phyloP scores from a whole-genome alignment of 495 filamentous ascomycete species.

The Hyaloscypha hepaticicola region DNA sequence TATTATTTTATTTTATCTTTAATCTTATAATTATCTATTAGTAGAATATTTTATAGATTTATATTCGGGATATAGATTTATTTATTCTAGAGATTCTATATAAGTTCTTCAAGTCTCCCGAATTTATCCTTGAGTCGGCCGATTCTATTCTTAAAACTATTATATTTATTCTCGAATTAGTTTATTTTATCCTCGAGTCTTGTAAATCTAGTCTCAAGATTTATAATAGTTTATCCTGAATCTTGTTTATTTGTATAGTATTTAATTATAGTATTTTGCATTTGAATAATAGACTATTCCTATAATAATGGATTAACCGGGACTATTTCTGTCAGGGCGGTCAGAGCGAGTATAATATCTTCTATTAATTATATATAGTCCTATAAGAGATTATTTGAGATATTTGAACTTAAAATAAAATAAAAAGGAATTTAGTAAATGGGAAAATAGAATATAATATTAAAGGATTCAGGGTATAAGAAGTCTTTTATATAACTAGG shows the following conservation, averaged over 20 bases:
- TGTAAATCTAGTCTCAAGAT: neutral
- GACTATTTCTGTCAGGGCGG: neutral
- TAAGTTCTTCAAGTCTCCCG: neutral
- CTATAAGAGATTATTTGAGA: neutral
- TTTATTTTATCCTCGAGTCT: neutral
- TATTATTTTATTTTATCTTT: neutral
- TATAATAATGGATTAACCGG: neutral
- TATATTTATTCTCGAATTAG: neutral
- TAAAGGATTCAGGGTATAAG: neutral
- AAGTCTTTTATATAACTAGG: neutral
- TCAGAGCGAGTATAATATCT: neutral
- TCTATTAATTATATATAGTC: neutral
- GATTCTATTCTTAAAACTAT: neutral
- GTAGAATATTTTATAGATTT: neutral
- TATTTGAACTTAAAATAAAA: slow-evolving; percentile 1
- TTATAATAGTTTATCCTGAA: neutral
- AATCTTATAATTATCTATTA: neutral
- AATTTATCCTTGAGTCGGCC: neutral
- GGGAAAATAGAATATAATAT: neutral
- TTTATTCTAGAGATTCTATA: neutral
- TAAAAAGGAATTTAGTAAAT: neutral
- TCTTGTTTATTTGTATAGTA: neutral
- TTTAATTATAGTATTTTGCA: neutral
- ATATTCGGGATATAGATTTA: neutral
- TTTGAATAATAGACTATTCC: neutral